Percentiles rank a stretch among this genome's conserved stretches.
Evolutionary conservation across 306 rosid genomes (phyloP).

Genomic region (Canavalia ensiformis): DNA sequence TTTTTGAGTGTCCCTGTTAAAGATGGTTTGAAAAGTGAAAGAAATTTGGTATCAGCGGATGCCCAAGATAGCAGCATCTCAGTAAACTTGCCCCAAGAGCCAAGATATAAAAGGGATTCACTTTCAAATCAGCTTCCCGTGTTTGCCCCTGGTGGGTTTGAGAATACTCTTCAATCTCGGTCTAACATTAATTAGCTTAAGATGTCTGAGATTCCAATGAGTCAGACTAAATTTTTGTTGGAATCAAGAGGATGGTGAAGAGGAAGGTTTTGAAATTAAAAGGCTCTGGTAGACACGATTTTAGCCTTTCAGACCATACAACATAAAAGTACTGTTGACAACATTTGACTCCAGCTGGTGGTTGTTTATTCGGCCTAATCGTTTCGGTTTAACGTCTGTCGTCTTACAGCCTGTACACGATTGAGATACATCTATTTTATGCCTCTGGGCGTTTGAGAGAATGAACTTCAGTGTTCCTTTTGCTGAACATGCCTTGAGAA

Average conservation of each 20-base stretch:
- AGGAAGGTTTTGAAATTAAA: constrained; percentile 42
- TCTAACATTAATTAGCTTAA: constrained; percentile 61
- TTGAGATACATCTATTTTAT: constrained; percentile 35
- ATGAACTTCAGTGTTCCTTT: constrained; percentile 33
- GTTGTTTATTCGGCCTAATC: constrained; percentile 43
- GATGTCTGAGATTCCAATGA: constrained; percentile 53
- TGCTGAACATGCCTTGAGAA: constrained; percentile 46
- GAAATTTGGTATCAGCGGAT: constrained; percentile 58
- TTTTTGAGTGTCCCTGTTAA: constrained; percentile 74
- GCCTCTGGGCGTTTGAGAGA: constrained; percentile 22
- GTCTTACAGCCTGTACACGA: constrained; percentile 45
- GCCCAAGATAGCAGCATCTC: constrained; percentile 65
- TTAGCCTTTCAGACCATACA: constrained; percentile 42
- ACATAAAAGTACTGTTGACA: constrained; percentile 33
- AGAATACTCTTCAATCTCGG: constrained; percentile 64
- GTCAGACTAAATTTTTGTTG: constrained; percentile 38
- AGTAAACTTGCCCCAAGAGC: constrained; percentile 67
- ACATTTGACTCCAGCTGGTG: constrained; percentile 43
- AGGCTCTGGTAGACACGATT: constrained; percentile 20
- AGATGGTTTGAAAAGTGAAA: constrained; percentile 72
- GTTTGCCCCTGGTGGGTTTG: constrained; percentile 83
- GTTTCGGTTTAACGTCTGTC: constrained; percentile 41
- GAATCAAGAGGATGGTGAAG: constrained; percentile 40
- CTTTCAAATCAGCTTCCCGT: constrained; percentile 93
- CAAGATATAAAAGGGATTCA: constrained; percentile 84